Base-by-base conservation (phyloP, 1,284 basidiomycete genomes). In the Exobasidium rhododendri region DNA sequence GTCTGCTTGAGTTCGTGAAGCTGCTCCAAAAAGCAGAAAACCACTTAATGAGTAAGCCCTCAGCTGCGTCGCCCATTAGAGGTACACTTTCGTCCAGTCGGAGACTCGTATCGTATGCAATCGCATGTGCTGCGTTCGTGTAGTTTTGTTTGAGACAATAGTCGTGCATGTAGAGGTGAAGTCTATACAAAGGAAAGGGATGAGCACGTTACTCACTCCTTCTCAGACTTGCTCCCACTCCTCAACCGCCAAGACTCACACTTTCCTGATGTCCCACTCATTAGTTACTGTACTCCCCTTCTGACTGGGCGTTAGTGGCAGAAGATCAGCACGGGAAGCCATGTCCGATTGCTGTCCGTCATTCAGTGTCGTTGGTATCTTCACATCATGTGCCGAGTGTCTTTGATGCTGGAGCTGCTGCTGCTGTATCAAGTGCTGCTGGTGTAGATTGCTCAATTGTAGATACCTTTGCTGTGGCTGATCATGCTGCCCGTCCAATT, bases 91-190 rank as follows among this genome's bases (percentile, higher is more conserved):
- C 52, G 22, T 55, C 52, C 29, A 31, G 31, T 44, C 52, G n/a
- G 14, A 55, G 14, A 29, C 52, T 31, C 22, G 52, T 55, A 20
- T 55, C 52, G 14, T 2, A 3, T 4, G 52, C 52, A n/a, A 55
- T 40, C 2, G 52, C 20, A 32, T 55, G 31, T 44, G 52, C 52
- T 5, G 52, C 20, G 5, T 55, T 55, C 29, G 13, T 44, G n/a
- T 26, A 4, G 30, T 55, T 55, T 6, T 55, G n/a, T 29, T 55
- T 55, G 4, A 55, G 29, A 17, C 52, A 55, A 44, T 55, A 55
- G 20, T 55, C 52, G 28, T 55, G 52, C 52, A 55, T 55, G 30
- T 55, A 55, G 20, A 55, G 52, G 17, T 55, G 52, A 13, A 55
- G 52, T 14, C n/a, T 55, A 26, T 13, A 24, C 13, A 26, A 45